Base-by-base conservation (phyloP, 129 eudicot genomes). In the Rutidosis leptorrhynchoides region DNA sequence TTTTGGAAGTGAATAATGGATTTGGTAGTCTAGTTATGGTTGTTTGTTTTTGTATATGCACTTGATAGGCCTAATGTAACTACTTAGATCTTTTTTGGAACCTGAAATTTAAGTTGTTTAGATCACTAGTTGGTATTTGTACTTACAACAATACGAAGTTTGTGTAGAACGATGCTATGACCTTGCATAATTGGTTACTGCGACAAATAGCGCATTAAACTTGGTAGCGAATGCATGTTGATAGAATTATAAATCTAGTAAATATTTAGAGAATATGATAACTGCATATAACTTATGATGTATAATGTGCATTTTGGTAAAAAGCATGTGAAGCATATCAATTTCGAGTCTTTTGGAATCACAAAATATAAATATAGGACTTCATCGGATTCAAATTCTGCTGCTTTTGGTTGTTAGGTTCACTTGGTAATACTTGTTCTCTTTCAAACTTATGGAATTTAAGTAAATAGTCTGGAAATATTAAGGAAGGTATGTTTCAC, bases 341-440 rank as follows among this genome's bases (percentile, higher is more conserved):
- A 64, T 43, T 64, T 42, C 11, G 19, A 24, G 35, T 64, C 21
- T 42, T 64, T 42, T 63, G 54, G 22, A 63, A 64, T 64, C 24
- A 15, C 16, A 14, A 33, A 64, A 40, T 23, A 0, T 15, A 64
- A 64, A 2, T 24, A 3, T 42, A 23, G 15, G 20, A 23, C 54
- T 15, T 43, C 15, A 19, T 23, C 54, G 33, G 23, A 65, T 5
- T 22, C 16, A 32, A 62, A 7, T 64, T 2, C 23, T 64, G 33
- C 24, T 33, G 52, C 29, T 33, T 33, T 35, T 62, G 52, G 52
- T 5, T 37, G 45, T 35, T 35, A 9, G 28, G 49, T n/a, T 33
- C 37, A 58, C 17, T 19, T 19, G 61, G 25, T 23, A 56, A 21
- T 11, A 19, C 17, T 62, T 32, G 11, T 19, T 20, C 51, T 14